Evolutionary conservation across 192 early-diverging fungal genomes (phyloP), one percentile per base, ranked within the genome.

Genomic region (Chytriomyces hyalinus): DNA sequence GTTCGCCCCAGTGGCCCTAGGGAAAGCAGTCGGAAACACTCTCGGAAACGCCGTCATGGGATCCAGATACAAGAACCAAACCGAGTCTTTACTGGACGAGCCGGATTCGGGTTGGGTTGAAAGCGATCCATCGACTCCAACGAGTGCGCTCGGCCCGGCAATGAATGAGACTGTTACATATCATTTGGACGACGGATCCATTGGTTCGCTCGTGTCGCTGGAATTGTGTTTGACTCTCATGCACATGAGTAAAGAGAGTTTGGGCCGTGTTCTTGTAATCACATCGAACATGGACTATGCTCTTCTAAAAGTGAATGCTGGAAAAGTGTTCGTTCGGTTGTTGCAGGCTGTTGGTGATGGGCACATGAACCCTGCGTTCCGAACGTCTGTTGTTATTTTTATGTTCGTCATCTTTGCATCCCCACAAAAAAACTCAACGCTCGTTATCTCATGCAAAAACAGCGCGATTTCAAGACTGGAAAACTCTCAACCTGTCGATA

Each of bases 161-260:
- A 47, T 73, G 46, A 84, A 83, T 7, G 90, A 90, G 68, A 80
- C 82, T 0, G 87, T 85, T 43, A 87, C 84, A 49, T 88, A 88
- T 50, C 72, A 88, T 74, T 68, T 92, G 45, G 88, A 92, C 63
- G 83, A 87, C 68, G 88, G 87, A 47, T 85, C 67, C 67, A 67
- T 95, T 53, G 90, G 90, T 66, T 83, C 88, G 22, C 78, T 92
- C 46, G 77, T 95, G 10, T 92, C 90, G 51, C 70, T 99, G 51
- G 95, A 97, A 73, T 79, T 95, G 78, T 92, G 91, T 22, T 79
- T 99, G 53, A 91, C 94, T 70, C 83, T 99, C 87, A 92, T 97
- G 73, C 92, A 97, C 80, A 75, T 90, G 24, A 96, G 98, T 80
- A 94, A 97, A 71, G 95, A 95, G 73, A 74, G 78, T 4, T 69